Conservation (phyloP, 2,329 filamentous ascomycete genomes). For the Xylariaceae sp. region DNA sequence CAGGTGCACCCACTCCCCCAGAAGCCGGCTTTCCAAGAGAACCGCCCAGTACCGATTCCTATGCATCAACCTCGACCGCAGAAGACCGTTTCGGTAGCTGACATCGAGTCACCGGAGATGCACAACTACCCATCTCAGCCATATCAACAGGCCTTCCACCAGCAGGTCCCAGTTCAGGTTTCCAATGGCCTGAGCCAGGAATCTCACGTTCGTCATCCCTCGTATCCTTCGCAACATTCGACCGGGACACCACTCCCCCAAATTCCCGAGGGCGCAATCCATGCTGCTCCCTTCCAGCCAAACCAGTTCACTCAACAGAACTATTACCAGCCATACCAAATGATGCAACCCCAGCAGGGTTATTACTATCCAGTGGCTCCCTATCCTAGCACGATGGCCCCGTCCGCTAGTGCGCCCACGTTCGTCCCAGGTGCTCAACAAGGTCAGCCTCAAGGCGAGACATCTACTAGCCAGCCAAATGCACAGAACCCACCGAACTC, state of each 20-base stretch:
- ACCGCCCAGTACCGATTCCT: slow-evolving; percentile 56
- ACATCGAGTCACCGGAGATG: slow-evolving; percentile 81
- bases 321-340: slow-evolving; percentile 63
- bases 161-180: slow-evolving; percentile 83
- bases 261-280: slow-evolving; percentile 89
- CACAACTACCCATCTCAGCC: slow-evolving; percentile 49
- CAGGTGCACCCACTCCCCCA: slow-evolving; percentile 62
- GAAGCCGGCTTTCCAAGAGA: slow-evolving; percentile 62
- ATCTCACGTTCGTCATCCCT: slow-evolving; percentile 67
- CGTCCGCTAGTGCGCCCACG: slow-evolving; percentile 50
- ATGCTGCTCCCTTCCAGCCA: slow-evolving; percentile 87
- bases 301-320: slow-evolving; percentile 63
- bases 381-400: slow-evolving; percentile 40
- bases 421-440: slow-evolving; percentile 58
- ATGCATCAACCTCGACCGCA: slow-evolving; percentile 97
- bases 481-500: slow-evolving; percentile 58
- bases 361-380: slow-evolving; percentile 69
- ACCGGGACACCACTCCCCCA: slow-evolving; percentile 84
- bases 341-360: slow-evolving; percentile 59
- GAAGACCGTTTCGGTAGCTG: slow-evolving; percentile 89
- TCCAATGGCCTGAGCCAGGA: slow-evolving; percentile 59
- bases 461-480: slow-evolving; percentile 37
- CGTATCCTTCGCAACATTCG: slow-evolving; percentile 71
- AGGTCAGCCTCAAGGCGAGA: slow-evolving; percentile 43
- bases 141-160: slow-evolving; percentile 86